phyloP scores from a whole-genome alignment of 2,329 filamentous ascomycete genomes.

The Chaetomiaceae sp. region DNA sequence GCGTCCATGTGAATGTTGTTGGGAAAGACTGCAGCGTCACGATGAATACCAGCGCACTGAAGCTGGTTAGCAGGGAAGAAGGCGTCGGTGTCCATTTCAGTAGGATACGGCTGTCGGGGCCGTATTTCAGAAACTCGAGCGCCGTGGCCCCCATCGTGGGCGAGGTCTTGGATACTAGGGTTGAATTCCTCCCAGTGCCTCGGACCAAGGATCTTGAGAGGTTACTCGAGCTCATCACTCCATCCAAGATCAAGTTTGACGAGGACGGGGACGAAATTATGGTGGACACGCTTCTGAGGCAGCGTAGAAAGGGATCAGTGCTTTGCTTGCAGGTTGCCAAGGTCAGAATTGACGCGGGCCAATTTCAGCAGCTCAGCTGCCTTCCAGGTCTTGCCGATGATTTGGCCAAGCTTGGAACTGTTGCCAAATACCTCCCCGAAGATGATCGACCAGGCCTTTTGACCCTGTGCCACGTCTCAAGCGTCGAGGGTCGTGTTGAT shows the following conservation, averaged over 20 bases:
- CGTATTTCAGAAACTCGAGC: constrained; percentile 51
- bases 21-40: constrained; percentile 72
- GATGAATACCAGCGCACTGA: constrained; percentile 75
- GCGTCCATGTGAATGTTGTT: constrained; percentile 69
- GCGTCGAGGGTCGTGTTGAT: constrained; percentile 57
- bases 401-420: constrained; percentile 73
- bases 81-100: constrained; percentile 70
- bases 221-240: constrained; percentile 80
- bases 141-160: constrained; percentile 58
- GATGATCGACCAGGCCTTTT: constrained; percentile 89
- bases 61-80: constrained; percentile 70
- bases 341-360: constrained; percentile 58
- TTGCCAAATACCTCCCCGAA: constrained; percentile 91
- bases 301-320: constrained; percentile 81
- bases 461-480: constrained; percentile 64
- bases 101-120: constrained; percentile 70
- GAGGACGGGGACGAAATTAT: constrained; percentile 89
- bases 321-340: constrained; percentile 65
- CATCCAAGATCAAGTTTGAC: constrained; percentile 82
- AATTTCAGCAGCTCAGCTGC: constrained; percentile 60
- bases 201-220: constrained; percentile 76
- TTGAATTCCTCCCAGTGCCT: constrained; percentile 70
- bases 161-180: constrained; percentile 60
- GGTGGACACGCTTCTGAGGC: constrained; percentile 82
- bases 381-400: constrained; percentile 73